Conservation (phyloP, 2,329 filamentous ascomycete species). For the Daldinia sp. region DNA sequence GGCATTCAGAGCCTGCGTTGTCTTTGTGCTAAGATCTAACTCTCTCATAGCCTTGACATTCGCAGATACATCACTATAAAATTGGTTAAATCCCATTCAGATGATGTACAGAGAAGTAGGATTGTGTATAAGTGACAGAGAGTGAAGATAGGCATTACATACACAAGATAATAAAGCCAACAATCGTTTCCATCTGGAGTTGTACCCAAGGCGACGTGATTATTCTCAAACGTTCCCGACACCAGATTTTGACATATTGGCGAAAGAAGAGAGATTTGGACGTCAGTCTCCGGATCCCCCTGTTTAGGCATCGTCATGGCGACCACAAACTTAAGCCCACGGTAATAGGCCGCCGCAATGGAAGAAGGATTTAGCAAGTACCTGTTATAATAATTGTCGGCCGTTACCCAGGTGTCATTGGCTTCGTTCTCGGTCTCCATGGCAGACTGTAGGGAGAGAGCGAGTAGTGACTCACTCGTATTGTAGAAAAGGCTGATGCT, state of each 20-base stretch:
- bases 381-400: not conserved
- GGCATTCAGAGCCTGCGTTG: not conserved
- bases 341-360: not conserved
- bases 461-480: not conserved
- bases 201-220: not conserved
- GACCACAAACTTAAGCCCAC: not conserved
- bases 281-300: not conserved
- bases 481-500: constrained; percentile 1
- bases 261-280: not conserved
- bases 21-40: not conserved
- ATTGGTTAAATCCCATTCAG: not conserved
- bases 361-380: not conserved
- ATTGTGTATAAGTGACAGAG: not conserved
- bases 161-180: not conserved
- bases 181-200: not conserved
- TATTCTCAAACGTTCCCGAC: not conserved
- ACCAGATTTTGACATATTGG: not conserved
- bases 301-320: not conserved
- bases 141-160: not conserved
- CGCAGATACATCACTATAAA: not conserved
- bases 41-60: not conserved
- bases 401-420: not conserved
- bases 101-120: not conserved
- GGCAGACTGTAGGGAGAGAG: not conserved
- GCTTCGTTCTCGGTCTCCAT: not conserved